Conservation (phyloP, 2,329 filamentous ascomycete species). For the Aspergillus calidoustus region DNA sequence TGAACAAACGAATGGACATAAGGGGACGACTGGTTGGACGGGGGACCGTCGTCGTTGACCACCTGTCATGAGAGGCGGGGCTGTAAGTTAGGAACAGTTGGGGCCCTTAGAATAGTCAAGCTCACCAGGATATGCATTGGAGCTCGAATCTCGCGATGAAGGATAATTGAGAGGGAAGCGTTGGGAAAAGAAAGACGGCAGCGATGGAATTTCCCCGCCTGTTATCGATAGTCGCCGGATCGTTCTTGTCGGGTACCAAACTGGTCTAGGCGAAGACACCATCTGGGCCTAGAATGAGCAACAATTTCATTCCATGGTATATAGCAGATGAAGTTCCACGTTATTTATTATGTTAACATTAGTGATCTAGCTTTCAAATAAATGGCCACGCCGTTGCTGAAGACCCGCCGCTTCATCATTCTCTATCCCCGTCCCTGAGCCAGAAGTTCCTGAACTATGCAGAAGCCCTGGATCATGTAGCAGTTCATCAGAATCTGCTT, state of each 20-base stretch:
- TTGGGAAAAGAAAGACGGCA: conserved; percentile 12
- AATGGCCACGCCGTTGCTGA: conserved; percentile 39
- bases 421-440: conserved; percentile 59
- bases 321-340: background rate
- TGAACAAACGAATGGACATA: conserved; percentile 77
- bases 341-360: conserved; percentile 8
- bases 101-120: conserved; percentile 6
- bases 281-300: background rate
- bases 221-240: conserved; percentile 27
- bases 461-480: conserved; percentile 24
- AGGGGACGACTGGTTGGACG: conserved; percentile 76
- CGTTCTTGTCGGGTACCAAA: conserved; percentile 12
- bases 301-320: background rate
- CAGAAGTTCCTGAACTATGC: conserved; percentile 47
- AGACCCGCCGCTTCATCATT: conserved; percentile 34
- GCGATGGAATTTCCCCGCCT: conserved; percentile 17
- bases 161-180: conserved; percentile 13
- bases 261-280: background rate
- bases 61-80: conserved; percentile 36
- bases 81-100: conserved; percentile 8
- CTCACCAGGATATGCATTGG: conserved; percentile 59
- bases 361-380: conserved; percentile 24
- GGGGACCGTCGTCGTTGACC: conserved; percentile 78
- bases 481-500: conserved; percentile 8
- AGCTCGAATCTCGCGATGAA: conserved; percentile 16